Conservation (phyloP, 495 filamentous ascomycete species). For the Trypethelium eluteriae region DNA sequence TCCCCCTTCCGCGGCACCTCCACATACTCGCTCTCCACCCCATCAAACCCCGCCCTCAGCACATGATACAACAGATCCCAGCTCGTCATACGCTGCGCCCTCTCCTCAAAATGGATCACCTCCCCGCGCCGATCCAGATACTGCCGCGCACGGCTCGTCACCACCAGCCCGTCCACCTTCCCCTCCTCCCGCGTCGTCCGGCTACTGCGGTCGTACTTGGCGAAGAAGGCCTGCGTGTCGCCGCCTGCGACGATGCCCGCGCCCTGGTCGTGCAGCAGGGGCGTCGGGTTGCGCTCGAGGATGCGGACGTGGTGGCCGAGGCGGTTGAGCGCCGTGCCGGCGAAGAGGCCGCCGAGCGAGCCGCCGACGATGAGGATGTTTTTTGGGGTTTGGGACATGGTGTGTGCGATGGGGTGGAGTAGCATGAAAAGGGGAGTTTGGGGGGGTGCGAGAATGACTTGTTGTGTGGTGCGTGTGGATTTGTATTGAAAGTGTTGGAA, state of each 20-base stretch:
- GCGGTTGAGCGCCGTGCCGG: constrained; percentile 24
- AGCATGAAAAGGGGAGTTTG: not conserved
- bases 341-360: constrained; percentile 28
- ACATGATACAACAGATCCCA: constrained; percentile 52
- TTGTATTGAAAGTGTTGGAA: no score
- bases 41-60: constrained; percentile 51
- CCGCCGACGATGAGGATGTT: constrained; percentile 27
- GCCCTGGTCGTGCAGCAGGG: constrained; percentile 48
- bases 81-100: constrained; percentile 42
- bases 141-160: constrained; percentile 35
- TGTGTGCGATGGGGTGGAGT: not conserved
- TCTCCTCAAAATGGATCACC: constrained; percentile 38
- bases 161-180: constrained; percentile 26
- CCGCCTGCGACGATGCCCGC: constrained; percentile 48
- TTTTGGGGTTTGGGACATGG: constrained; percentile 6
- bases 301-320: constrained; percentile 44
- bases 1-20: constrained; percentile 32
- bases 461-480: no score
- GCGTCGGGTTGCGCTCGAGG: constrained; percentile 44
- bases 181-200: constrained; percentile 20
- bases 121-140: constrained; percentile 42
- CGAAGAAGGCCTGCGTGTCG: constrained; percentile 34
- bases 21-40: constrained; percentile 42
- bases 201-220: constrained; percentile 31
- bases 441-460: not conserved